phyloP scores from a whole-genome alignment of 2,329 filamentous ascomycete genomes.

The Ophiosphaerella herpotricha region DNA sequence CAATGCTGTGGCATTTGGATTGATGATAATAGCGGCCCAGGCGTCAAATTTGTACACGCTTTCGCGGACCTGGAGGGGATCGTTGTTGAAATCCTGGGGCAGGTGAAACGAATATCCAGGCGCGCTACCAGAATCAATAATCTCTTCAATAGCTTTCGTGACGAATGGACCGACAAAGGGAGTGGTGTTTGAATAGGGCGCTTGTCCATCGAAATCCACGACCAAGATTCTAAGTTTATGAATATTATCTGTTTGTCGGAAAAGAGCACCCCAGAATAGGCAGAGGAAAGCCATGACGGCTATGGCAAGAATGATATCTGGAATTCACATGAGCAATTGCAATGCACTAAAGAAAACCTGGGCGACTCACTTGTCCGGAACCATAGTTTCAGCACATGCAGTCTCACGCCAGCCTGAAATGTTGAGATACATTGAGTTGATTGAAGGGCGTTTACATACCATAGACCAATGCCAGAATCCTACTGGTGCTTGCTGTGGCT shows the following conservation, averaged over 20 bases:
- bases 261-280: constrained; percentile 38
- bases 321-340: constrained; percentile 2
- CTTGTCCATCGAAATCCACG: constrained; percentile 65
- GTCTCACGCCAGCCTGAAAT: constrained; percentile 28
- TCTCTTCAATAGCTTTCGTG: constrained; percentile 49
- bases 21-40: constrained; percentile 66
- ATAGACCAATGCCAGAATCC: constrained; percentile 38
- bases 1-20: constrained; percentile 64
- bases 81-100: constrained; percentile 57
- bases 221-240: constrained; percentile 58
- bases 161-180: constrained; percentile 62
- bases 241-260: constrained; percentile 25
- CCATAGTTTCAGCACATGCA: constrained; percentile 38
- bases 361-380: constrained; percentile 27
- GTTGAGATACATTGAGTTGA: not conserved
- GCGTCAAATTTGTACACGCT: constrained; percentile 62
- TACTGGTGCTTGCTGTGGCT: constrained; percentile 17
- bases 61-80: constrained; percentile 61
- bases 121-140: constrained; percentile 44
- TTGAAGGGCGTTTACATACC: constrained; percentile 9
- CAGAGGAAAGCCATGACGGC: constrained; percentile 32
- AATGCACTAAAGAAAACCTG: not conserved
- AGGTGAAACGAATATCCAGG: constrained; percentile 57
- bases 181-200: constrained; percentile 53
- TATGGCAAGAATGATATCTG: constrained; percentile 28